Evolutionary conservation across 2,329 filamentous ascomycete genomes (phyloP).

Genomic region (Pseudocercospora crystallina): DNA sequence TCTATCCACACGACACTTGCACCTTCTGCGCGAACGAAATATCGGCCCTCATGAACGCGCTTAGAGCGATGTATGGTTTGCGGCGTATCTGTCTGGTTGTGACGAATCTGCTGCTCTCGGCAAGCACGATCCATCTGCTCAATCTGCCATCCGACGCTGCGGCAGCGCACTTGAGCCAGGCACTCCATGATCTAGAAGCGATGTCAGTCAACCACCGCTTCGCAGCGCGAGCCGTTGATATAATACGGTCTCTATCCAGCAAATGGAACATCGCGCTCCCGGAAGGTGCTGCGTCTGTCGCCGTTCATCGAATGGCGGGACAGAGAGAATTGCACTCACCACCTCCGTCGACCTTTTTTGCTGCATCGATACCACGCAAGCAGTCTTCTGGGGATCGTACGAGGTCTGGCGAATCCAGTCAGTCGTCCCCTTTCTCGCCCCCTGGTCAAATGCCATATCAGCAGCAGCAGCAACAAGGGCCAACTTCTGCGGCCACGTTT

Average conservation of each 20-base stretch:
- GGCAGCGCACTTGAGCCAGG: conserved; percentile 41
- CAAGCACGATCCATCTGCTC: conserved; percentile 46
- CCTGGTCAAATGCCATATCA: conserved; percentile 8
- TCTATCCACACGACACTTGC: conserved; percentile 66
- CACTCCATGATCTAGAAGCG: conserved; percentile 43
- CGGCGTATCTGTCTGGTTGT: conserved; percentile 42
- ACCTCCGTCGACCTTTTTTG: conserved; percentile 32
- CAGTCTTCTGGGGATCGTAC: conserved; percentile 22
- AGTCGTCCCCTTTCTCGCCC: conserved; percentile 27
- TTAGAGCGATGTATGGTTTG: conserved; percentile 46
- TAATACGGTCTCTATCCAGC: conserved; percentile 42
- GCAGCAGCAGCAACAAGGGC: conserved; percentile 15
- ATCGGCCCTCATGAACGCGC: conserved; percentile 42
- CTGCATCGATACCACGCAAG: conserved; percentile 31
- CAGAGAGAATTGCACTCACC: conserved; percentile 21
- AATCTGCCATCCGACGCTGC: conserved; percentile 42
- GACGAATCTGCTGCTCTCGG: conserved; percentile 43
- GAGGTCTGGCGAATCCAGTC: conserved; percentile 23
- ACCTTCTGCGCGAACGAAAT: conserved; percentile 49
- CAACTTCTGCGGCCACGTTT: conserved; percentile 29
- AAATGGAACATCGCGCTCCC: conserved; percentile 48
- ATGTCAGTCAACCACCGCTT: conserved; percentile 47
- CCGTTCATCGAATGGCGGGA: conserved; percentile 27
- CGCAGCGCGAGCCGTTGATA: conserved; percentile 43
- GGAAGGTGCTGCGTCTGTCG: conserved; percentile 34